A percentile compares a stretch with the other conserved stretches of the same genome.
phyloP scores from a whole-genome alignment of 352 stramenopile genomes.

The Pythium phragmiticola region DNA sequence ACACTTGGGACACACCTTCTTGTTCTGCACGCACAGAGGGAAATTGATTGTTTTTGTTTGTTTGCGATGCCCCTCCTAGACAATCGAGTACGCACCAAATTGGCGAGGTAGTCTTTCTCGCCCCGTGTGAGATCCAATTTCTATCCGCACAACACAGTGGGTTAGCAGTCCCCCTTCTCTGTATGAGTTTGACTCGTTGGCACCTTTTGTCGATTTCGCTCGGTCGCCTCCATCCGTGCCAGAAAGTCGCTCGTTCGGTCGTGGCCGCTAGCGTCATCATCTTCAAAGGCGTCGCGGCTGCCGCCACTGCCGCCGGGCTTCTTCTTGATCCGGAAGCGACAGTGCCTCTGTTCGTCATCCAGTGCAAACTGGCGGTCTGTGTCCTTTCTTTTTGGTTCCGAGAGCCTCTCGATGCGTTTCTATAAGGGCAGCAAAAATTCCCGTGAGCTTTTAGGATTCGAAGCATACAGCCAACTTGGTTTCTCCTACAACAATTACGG shows the following conservation, averaged over 20 bases:
- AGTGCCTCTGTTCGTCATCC: slow-evolving; percentile 74
- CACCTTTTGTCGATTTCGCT: slow-evolving; percentile 79
- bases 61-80: neutral
- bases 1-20: slow-evolving; percentile 77
- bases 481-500: slow-evolving; percentile 18
- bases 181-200: neutral
- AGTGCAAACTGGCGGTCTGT: slow-evolving; percentile 54
- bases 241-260: slow-evolving; percentile 49
- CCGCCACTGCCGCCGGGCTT: slow-evolving; percentile 26
- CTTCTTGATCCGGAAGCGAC: slow-evolving; percentile 54
- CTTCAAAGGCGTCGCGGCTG: slow-evolving; percentile 27
- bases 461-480: neutral
- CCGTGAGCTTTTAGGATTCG: no score
- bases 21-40: slow-evolving; percentile 48
- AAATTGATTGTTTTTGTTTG: neutral
- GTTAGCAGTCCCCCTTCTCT: neutral
- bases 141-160: slow-evolving; percentile 25
- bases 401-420: slow-evolving; percentile 66
- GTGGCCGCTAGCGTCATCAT: slow-evolving; percentile 32
- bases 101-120: slow-evolving; percentile 67
- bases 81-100: slow-evolving; percentile 19
- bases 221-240: slow-evolving; percentile 72
- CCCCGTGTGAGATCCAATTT: slow-evolving; percentile 70
- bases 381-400: slow-evolving; percentile 44
- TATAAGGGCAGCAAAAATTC: slow-evolving; percentile 16